Percentiles rank a stretch among this genome's conserved stretches.
Conservation (phyloP, 177 flowering plant genomes). For the Telopea speciosissima region DNA sequence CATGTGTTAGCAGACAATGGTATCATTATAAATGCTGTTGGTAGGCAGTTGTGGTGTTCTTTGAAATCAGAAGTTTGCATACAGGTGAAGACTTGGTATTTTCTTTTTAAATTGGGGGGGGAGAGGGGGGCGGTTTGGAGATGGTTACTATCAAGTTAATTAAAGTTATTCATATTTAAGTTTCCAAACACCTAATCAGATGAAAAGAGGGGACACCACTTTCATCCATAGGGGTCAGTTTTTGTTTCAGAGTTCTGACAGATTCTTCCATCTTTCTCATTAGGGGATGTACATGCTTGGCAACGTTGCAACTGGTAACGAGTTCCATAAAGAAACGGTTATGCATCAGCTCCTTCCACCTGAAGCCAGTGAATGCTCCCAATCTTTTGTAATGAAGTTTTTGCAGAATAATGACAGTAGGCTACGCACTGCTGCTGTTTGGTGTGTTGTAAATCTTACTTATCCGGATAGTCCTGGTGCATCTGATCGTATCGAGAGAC, state of each 20-base stretch:
- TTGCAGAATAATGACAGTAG: conserved; percentile 57
- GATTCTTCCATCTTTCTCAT: background rate
- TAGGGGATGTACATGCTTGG: conserved; percentile 88
- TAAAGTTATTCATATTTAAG: background rate
- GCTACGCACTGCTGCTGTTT: conserved; percentile 65
- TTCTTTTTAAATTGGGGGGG: background rate
- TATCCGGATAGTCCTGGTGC: conserved; percentile 57
- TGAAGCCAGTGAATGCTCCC: conserved; percentile 21
- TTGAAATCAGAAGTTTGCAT: conserved; percentile 55
- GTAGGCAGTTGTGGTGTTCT: conserved; percentile 52
- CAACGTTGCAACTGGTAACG: conserved; percentile 78
- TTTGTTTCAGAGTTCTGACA: background rate
- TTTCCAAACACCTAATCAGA: background rate
- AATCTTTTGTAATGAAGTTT: conserved; percentile 42
- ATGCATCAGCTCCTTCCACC: conserved; percentile 44
- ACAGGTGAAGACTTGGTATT: conserved; percentile 49
- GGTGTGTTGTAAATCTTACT: conserved; percentile 81
- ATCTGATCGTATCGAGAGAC: conserved; percentile 39
- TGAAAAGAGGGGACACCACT: conserved; percentile 16
- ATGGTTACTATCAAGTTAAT: background rate
- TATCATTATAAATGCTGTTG: conserved; percentile 61
- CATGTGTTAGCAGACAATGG: conserved; percentile 58
- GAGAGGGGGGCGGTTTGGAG: too few species aligned
- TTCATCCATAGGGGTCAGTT: background rate
- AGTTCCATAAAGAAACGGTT: conserved; percentile 80